phyloP scores from a whole-genome alignment of 805 yeast species.

The Komagataella ulmi region DNA sequence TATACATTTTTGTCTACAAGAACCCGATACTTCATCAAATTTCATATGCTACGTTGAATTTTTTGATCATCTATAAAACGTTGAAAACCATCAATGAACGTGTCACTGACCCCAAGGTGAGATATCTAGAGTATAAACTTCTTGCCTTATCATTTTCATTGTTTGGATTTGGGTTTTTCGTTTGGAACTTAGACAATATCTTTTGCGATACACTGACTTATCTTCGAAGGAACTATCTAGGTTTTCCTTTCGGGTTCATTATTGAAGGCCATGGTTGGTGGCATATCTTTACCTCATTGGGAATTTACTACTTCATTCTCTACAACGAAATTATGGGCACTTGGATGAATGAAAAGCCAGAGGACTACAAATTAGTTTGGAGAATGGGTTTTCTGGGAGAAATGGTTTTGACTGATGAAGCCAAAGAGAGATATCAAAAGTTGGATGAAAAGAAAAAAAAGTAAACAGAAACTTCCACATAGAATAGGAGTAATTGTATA shows the following conservation, averaged over 20 bases:
- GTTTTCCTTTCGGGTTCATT: conserved; percentile 77
- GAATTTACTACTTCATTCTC: conserved; percentile 76
- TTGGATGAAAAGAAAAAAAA: conserved; percentile 8
- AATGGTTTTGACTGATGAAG: neutral
- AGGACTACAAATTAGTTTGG: conserved; percentile 45
- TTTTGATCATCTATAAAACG: conserved; percentile 55
- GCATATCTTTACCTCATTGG: conserved; percentile 80
- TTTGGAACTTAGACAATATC: conserved; percentile 87
- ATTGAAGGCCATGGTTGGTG: conserved; percentile 97
- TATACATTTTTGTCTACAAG: conserved; percentile 55
- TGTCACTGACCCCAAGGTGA: conserved; percentile 10
- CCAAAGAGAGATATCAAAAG: conserved; percentile 9
- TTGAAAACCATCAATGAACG: conserved; percentile 9
- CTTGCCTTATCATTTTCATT: conserved; percentile 16
- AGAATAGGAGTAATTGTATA: neutral
- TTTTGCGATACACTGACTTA: conserved; percentile 48
- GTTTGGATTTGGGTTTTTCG: conserved; percentile 61
- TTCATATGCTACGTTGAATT: conserved; percentile 69
- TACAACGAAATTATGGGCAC: conserved; percentile 66
- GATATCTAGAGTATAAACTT: conserved; percentile 13
- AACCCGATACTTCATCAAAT: conserved; percentile 86
- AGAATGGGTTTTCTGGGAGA: conserved; percentile 3
- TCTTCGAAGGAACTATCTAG: conserved; percentile 43
- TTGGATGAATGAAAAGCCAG: conserved; percentile 44
- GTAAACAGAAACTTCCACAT: neutral